These are phyloP conservation scores for Cynanchum wilfordii DNA, from an alignment of 257 asterid species.

Conservation along the genomic window DNA sequence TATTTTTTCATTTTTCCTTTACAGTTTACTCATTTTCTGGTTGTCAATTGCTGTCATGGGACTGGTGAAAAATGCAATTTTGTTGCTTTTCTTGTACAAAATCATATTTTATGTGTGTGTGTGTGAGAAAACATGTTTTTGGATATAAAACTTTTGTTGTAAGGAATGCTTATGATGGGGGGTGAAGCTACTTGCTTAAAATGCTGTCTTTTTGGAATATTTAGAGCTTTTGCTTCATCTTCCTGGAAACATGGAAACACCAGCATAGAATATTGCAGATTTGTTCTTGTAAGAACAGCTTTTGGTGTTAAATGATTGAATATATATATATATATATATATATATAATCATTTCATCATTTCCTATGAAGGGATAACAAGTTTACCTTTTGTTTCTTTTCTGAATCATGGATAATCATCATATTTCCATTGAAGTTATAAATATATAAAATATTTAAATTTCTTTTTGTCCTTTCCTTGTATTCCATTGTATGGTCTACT, in stretches of 20 bases:
- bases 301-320: background rate
- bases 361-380: background rate
- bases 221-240: background rate
- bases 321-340: too few relatives aligned
- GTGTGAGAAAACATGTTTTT: background rate
- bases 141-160: background rate
- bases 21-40: too few relatives aligned
- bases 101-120: background rate
- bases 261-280: background rate
- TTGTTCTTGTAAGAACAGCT: background rate
- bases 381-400: background rate
- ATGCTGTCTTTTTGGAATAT: background rate
- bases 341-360: background rate
- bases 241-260: background rate
- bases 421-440: background rate
- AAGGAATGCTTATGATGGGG: background rate
- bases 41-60: background rate
- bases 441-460: too few relatives aligned
- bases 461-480: slow-evolving; percentile 4
- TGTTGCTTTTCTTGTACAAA: background rate
- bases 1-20: background rate
- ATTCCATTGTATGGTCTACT: slow-evolving; percentile 25
- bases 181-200: background rate
- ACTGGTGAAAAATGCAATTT: background rate
- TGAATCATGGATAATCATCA: background rate